These are phyloP conservation scores for Trichoderma sp. DNA, from an alignment of 2,329 filamentous ascomycete genomes.

Conservation along the genomic window DNA sequence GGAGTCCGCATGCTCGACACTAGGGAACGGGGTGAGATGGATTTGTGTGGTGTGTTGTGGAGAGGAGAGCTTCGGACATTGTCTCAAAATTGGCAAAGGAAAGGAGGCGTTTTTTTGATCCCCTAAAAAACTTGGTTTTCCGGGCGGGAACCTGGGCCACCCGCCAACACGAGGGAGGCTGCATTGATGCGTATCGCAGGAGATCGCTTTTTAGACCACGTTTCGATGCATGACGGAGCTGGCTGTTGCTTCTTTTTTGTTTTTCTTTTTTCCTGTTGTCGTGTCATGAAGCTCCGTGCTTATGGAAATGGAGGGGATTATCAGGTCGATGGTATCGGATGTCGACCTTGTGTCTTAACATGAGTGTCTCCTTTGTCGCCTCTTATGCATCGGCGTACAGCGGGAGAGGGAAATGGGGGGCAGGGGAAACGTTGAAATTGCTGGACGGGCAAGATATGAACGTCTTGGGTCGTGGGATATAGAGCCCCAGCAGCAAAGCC, in stretches of 20 bases:
- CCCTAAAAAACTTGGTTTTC: slow-evolving; percentile 26
- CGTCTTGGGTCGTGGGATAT: slow-evolving; percentile 24
- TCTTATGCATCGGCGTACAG: slow-evolving; percentile 11
- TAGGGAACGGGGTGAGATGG: slow-evolving; percentile 29
- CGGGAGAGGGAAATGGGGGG: slow-evolving; percentile 9
- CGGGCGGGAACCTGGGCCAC: slow-evolving; percentile 31
- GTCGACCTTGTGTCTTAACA: slow-evolving; percentile 22
- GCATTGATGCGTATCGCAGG: slow-evolving; percentile 40
- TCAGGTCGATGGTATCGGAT: slow-evolving; percentile 26
- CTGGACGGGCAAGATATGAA: slow-evolving; percentile 22
- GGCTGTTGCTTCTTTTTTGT: slow-evolving; percentile 45
- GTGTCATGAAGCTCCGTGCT: slow-evolving; percentile 33
- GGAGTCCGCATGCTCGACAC: slow-evolving; percentile 22
- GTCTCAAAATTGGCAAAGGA: slow-evolving; percentile 26
- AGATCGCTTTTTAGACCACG: slow-evolving; percentile 49
- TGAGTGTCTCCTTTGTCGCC: slow-evolving; percentile 21
- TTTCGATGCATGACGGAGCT: slow-evolving; percentile 54
- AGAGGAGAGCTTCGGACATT: slow-evolving; percentile 33
- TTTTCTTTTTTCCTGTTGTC: slow-evolving; percentile 42
- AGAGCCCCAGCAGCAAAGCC: slow-evolving; percentile 23
- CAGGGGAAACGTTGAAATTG: slow-evolving; percentile 13
- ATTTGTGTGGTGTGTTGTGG: slow-evolving; percentile 29
- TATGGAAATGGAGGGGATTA: slow-evolving; percentile 31
- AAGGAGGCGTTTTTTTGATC: slow-evolving; percentile 27
- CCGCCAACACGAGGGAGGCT: slow-evolving; percentile 32